Evolutionary conservation across 2,329 filamentous ascomycete species (phyloP), one percentile per base, ranked within the genome.

Genomic region (Penicillium palitans): DNA sequence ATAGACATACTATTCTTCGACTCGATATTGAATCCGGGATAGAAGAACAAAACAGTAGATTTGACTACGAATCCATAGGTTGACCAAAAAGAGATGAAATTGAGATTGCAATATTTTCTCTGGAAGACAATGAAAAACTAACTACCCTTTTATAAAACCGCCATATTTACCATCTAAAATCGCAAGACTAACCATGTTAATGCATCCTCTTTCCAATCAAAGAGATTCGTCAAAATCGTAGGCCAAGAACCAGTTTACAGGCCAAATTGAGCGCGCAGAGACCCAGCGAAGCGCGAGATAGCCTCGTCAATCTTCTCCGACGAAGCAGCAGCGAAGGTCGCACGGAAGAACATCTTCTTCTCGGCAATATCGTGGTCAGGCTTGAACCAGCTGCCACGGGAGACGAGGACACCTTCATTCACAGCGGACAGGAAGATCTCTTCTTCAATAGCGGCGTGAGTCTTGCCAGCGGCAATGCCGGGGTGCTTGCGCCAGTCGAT

Each of bases 321-420:
- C 13, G 84, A 87, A 2, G 92, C 92, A 39, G 92, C 88, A 0
- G 93, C 93, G 78, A 90, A 99, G 0, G 93, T 99, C 4, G 90
- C 87, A 52, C 95, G 85, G 81, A 98, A 96, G 79, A 91, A 97
- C 75, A 96, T 81, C 29, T 87, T 88, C 12, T 81, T 80, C 51
- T 81, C 79, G 53, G 77, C 73, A 12, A 79, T 81, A 48, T 84
- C 81, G 44, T 82, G 83, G 71, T 95, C 89, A 0, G 93, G 90
- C 58, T 86, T 84, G 82, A 98, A 99, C 93, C 93, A 99, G 48
- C 88, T 93, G 4, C 95, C 95, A 48, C 90, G 84, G 58, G 90
- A 91, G 2, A 95, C 82, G 46, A 99, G 81, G 5, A 95, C 90
- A 24, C 90, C 89, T 67, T 89, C 84, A 4, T 87, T 84, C 56